These are phyloP conservation scores for Pseudocercospora pini-densiflorae DNA, from an alignment of 2,329 filamentous ascomycete genomes.

Conservation along the genomic window DNA sequence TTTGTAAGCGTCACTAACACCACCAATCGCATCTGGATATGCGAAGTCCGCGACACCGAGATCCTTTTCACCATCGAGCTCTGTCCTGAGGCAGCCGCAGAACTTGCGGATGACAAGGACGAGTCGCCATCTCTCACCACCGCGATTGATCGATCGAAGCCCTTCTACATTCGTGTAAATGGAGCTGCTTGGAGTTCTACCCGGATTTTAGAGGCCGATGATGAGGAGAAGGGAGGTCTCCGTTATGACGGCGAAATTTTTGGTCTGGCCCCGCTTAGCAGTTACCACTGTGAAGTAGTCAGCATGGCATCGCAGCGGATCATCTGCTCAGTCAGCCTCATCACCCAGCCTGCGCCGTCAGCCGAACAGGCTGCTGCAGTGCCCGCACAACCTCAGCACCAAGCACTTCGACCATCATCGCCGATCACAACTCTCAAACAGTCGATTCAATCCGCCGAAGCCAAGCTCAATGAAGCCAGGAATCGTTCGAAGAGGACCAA, in stretches of 20 bases:
- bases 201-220: slow-evolving; percentile 60
- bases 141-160: slow-evolving; percentile 70
- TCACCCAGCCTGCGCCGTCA: slow-evolving; percentile 65
- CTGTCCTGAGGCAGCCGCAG: slow-evolving; percentile 32
- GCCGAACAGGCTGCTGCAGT: slow-evolving; percentile 59
- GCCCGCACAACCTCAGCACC: slow-evolving; percentile 62
- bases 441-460: slow-evolving; percentile 73
- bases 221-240: slow-evolving; percentile 44
- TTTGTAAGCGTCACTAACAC: slow-evolving; percentile 65
- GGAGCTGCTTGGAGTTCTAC: slow-evolving; percentile 80
- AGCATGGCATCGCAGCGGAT: slow-evolving; percentile 67
- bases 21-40: slow-evolving; percentile 75
- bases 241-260: slow-evolving; percentile 73
- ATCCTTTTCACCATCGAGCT: slow-evolving; percentile 65
- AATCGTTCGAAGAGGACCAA: slow-evolving; percentile 70
- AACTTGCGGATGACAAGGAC: slow-evolving; percentile 39
- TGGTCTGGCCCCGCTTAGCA: slow-evolving; percentile 71
- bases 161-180: slow-evolving; percentile 79
- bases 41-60: slow-evolving; percentile 77
- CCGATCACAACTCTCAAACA: slow-evolving; percentile 77
- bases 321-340: slow-evolving; percentile 73
- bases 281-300: slow-evolving; percentile 79
- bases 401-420: slow-evolving; percentile 72
- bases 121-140: slow-evolving; percentile 43
- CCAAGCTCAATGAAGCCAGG: slow-evolving; percentile 71